Base-by-base conservation (phyloP, 768 basidiomycete species). In the Polyporus arcularius region DNA sequence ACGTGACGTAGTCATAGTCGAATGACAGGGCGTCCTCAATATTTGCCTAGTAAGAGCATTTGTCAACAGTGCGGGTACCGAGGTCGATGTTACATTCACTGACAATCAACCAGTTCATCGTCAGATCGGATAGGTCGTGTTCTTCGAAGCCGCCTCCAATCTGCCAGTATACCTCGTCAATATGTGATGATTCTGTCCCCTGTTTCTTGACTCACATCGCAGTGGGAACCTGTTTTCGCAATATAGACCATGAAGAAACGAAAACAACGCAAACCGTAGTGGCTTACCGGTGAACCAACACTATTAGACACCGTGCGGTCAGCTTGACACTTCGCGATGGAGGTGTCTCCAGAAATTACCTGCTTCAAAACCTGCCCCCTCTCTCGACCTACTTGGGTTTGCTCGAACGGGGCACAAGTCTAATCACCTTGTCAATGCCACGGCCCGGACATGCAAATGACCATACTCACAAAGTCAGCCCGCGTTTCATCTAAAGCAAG, bases 211-310 rank as follows among this genome's bases (percentile, higher is more conserved):
- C 69, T 45, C 59, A 74, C 74, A 55, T 75, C 75, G 14, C 70
- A 67, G 53, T 76, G 77, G 65, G 56, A 70, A n/a, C 63, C 66
- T 65, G 50, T 32, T 18, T 4, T 31, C 3, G 16, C 7, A 11
- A 32, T 28, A 1, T 11, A 11, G 11, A 49, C 11, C 28, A 12
- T 5, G 8, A 6, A 7, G 21, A 0, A 16, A 31, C 18, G 2
- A 8, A 40, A n/a, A n/a, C 31, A 49, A 21, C 28, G 21, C 16
- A 38, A 12, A 14, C 26, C n/a, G 11, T 26, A 48, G 26, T 47
- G 53, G 63, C 78, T 67, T 67, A 83, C 88, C 89, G 55, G 81
- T 72, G 68, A 91, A 91, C 89, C 89, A 91, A 64, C 85, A 87
- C 85, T 88, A 39, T 26, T 48, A 40, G 61, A n/a, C 42, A 46